These are phyloP conservation scores for Cymbidium sinense DNA, from an alignment of 106 monocot species.

Conservation along the genomic window DNA sequence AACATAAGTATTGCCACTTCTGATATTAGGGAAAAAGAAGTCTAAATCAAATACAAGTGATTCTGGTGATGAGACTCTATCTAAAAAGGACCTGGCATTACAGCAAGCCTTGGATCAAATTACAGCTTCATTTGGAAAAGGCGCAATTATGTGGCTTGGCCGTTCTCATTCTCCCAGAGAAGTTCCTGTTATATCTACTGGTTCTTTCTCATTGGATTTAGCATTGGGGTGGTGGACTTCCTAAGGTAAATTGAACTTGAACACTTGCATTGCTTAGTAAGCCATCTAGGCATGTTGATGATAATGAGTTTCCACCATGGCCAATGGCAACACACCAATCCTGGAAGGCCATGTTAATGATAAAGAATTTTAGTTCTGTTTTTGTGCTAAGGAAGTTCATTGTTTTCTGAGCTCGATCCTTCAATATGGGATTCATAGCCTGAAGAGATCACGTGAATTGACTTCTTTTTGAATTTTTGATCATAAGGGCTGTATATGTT, in stretches of 20 bases:
- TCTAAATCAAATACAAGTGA: slow-evolving; percentile 64
- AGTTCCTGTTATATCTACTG: slow-evolving; percentile 90
- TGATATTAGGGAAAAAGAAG: slow-evolving; percentile 45
- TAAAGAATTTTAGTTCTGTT: background rate
- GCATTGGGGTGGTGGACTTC: slow-evolving; percentile 94
- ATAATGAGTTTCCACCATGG: background rate
- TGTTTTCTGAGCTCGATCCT: background rate
- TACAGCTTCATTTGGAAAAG: slow-evolving; percentile 83
- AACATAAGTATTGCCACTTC: slow-evolving; percentile 1
- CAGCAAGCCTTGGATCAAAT: slow-evolving; percentile 93
- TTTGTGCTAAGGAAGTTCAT: background rate
- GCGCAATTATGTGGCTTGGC: slow-evolving; percentile 99
- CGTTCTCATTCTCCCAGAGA: slow-evolving; percentile 56
- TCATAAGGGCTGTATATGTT: no score
- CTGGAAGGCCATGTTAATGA: background rate
- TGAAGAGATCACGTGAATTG: no score
- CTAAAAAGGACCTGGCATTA: slow-evolving; percentile 81
- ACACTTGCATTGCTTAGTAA: background rate
- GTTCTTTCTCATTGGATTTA: slow-evolving; percentile 80
- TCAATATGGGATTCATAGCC: background rate
- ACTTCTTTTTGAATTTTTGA: no score
- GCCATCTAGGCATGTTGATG: background rate
- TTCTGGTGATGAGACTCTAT: slow-evolving; percentile 64
- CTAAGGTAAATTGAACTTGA: slow-evolving; percentile 54
- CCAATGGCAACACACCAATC: background rate